These are phyloP conservation scores for Aphanomyces euteiches DNA, from an alignment of 352 stramenopile species.

Conservation along the genomic window DNA sequence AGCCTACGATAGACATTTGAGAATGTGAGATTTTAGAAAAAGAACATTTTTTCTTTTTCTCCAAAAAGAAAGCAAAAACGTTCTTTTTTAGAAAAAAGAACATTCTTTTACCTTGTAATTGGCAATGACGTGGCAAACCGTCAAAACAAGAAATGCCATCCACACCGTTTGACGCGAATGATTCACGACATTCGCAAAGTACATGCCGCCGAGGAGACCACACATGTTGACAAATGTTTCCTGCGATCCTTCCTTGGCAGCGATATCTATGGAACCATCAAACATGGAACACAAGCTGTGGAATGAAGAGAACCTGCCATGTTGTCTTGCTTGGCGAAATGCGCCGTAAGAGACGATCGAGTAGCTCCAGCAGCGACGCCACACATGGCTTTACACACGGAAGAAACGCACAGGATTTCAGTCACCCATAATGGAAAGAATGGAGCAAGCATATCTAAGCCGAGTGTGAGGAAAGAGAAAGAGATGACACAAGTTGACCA, in stretches of 20 bases:
- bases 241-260: constrained; percentile 94
- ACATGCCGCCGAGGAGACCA: constrained; percentile 87
- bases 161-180: constrained; percentile 66
- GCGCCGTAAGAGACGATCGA: constrained; percentile 87
- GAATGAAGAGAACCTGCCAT: constrained; percentile 42
- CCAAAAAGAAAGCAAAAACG: no score
- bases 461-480: neutral
- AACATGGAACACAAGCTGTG: neutral
- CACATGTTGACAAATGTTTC: constrained; percentile 94
- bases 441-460: constrained; percentile 63
- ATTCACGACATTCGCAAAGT: constrained; percentile 74
- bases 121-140: constrained; percentile 89
- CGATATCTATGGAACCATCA: constrained; percentile 68
- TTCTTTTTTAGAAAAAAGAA: no score
- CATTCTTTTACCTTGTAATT: constrained; percentile 78
- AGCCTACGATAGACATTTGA: neutral
- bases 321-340: constrained; percentile 84
- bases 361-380: constrained; percentile 92
- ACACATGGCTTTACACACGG: constrained; percentile 93
- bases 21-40: no score
- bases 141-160: constrained; percentile 90
- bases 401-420: constrained; percentile 76
- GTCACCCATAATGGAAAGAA: constrained; percentile 68
- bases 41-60: no score
- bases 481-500: constrained; percentile 17